phyloP scores from a whole-genome alignment of 768 basidiomycete genomes.

The Gymnopilus dilepis region DNA sequence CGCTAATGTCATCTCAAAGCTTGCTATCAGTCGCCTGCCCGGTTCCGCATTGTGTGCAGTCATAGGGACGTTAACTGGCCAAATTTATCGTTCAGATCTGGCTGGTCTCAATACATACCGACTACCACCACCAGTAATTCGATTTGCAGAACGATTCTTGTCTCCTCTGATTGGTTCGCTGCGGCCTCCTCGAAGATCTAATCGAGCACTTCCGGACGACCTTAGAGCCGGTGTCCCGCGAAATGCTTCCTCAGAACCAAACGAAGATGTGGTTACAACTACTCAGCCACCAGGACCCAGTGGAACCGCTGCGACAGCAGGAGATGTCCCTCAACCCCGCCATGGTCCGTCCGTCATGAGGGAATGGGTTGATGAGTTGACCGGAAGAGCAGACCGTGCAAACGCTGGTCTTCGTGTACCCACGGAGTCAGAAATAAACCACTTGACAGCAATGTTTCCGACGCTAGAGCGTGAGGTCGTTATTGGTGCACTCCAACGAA shows the following conservation, averaged over 20 bases:
- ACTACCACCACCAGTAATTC: conserved; percentile 62
- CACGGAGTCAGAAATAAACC: conserved; percentile 74
- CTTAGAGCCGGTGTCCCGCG: conserved; percentile 23
- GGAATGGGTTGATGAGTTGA: conserved; percentile 83
- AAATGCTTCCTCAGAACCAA: conserved; percentile 30
- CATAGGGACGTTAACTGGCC: conserved; percentile 72
- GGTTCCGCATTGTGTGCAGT: conserved; percentile 64
- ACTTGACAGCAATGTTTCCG: conserved; percentile 85
- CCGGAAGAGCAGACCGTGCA: conserved; percentile 61
- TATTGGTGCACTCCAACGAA: conserved; percentile 79
- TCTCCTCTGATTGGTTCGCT: conserved; percentile 71
- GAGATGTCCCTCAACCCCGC: conserved; percentile 15
- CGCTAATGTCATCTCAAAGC: conserved; percentile 44
- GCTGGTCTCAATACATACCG: conserved; percentile 82
- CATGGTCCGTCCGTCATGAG: conserved; percentile 61
- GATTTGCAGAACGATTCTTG: conserved; percentile 61
- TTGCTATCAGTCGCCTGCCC: conserved; percentile 70
- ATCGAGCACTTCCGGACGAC: conserved; percentile 75
- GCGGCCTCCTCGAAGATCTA: conserved; percentile 66
- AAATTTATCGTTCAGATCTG: conserved; percentile 84
- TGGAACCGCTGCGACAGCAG: conserved; percentile 23
- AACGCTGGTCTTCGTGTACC: conserved; percentile 70
- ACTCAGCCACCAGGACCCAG: conserved; percentile 42
- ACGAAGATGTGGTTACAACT: conserved; percentile 71
- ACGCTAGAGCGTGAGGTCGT: conserved; percentile 74